Evolutionary conservation across 148 eudicot genomes (phyloP), one percentile per base, ranked within the genome.

Genomic region (Euryodendron excelsum): DNA sequence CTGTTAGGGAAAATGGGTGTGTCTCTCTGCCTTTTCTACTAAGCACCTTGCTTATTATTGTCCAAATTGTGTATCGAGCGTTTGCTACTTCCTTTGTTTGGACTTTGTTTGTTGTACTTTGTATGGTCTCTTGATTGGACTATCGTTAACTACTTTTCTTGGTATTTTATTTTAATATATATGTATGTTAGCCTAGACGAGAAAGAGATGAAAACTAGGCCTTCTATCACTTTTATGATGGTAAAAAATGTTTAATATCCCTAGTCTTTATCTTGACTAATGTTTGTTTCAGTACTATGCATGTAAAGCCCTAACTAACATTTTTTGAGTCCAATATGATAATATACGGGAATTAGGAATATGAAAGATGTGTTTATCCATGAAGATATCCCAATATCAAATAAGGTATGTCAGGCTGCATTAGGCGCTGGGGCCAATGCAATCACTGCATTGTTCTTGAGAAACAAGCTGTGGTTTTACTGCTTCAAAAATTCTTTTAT

Each of bases 1-100:
- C 99, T 52, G 96, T 96, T 73, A 88, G 99, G 82, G 99, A 96
- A 66, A 96, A 92, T 76, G 99, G 96, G 99, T 96, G 79, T 80
- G 85, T 58, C 74, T 13, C 70, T 53, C 36, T 68, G 73, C 34
- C 58, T 60, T 12, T 47, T 74, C 8, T 44, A 4, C 52, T 73
- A 1, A 31, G 64, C 65, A 69, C 61, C 74, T 79, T 80, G 28
- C 10, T 41, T 45, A 25, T 7, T 36, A 31, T n/a, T 34, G 18
- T 39, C 18, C 44, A 20, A 60, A 36, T 72, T 55, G n/a, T 60
- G 64, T 67, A 17, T 39, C 50, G 10, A 52, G 21, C 55, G 68
- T 33, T 50, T 41, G 53, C 39, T 63, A 25, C 73, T 79, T 80
- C 10, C 48, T 50, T 31, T 36, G 56, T 61, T 31, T 37, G 27